Conservation (phyloP, 1,284 basidiomycete species). For the Phlebopus sp. region DNA sequence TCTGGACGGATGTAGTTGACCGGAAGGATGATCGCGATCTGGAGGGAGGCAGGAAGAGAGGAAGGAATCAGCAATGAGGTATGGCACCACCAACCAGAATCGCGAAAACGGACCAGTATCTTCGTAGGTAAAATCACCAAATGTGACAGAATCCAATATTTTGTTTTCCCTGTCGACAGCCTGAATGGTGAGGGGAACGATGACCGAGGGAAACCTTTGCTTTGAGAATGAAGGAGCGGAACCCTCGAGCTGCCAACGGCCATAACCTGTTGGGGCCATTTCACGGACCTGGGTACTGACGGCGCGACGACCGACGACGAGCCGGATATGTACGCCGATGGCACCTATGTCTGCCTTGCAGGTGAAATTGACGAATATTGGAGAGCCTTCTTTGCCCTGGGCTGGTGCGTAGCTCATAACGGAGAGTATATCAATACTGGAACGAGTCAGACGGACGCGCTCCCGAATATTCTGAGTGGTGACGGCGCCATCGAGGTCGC, state of each 20-base stretch:
- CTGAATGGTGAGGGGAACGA: slow-evolving; percentile 58
- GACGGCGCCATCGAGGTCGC: slow-evolving; percentile 1
- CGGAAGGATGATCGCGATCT: slow-evolving; percentile 4
- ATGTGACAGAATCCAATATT: slow-evolving; percentile 59
- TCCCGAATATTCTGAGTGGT: slow-evolving; percentile 17
- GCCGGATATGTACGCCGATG: slow-evolving; percentile 56
- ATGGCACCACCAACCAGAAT: no score
- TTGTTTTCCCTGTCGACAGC: slow-evolving; percentile 52
- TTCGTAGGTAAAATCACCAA: slow-evolving; percentile 73
- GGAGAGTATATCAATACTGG: slow-evolving; percentile 51
- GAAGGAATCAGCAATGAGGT: not conserved
- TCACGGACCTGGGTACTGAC: slow-evolving; percentile 58
- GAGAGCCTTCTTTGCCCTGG: slow-evolving; percentile 57
- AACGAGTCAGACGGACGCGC: slow-evolving; percentile 34
- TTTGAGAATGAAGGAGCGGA: slow-evolving; percentile 45
- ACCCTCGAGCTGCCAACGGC: slow-evolving; percentile 61
- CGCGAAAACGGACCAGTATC: slow-evolving; percentile 44
- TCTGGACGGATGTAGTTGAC: slow-evolving; percentile 1
- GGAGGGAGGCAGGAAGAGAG: not conserved
- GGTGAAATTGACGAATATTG: slow-evolving; percentile 58
- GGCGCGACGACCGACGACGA: slow-evolving; percentile 61
- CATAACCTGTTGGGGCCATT: slow-evolving; percentile 40
- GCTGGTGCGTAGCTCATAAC: slow-evolving; percentile 58
- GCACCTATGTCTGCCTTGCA: slow-evolving; percentile 46
- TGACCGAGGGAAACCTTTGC: slow-evolving; percentile 31